Evolutionary conservation across 139 green algal species (phyloP), one percentile per base, ranked within the genome.

Genomic region (Chlamydomonas sphaeroides): DNA sequence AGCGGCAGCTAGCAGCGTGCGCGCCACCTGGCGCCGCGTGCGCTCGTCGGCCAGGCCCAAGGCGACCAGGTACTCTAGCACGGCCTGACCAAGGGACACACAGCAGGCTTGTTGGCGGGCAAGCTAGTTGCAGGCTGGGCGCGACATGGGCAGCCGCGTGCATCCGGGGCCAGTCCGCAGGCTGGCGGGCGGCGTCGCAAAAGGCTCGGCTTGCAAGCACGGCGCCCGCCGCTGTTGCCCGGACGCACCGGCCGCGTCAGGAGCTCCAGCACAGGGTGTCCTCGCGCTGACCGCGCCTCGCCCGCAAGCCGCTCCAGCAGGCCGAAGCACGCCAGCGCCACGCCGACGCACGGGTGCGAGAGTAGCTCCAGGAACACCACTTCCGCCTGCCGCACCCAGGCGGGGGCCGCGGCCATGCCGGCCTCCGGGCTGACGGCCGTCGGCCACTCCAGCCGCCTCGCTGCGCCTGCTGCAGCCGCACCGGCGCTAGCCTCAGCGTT

Each of bases 261-360:
- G 25, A 84, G 65, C 48, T 51, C 48, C 49, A 33, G 45, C 33
- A 84, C 45, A 14, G 65, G 65, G 21, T 75, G 77, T 23, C 36
- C 65, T 4, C 25, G 65, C 65, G 41, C 48, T 5, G 42, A 8
- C 23, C 67, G 33, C 25, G 63, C 85, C 42, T 86, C 65, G 10
- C 3, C 25, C 35, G 77, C 65, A 20, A 89, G 61, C 26, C 36
- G 14, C 75, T 89, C 79, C 51, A 89, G 28, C 79, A 87, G 73
- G 20, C 38, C n/a, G 39, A 82, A 85, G 45, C 65, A 74, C 14
- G 85, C 72, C 66, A 89, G 49, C 56, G 78, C 73, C 67, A 89
- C 79, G 5, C 30, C 23, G 1, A 59, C 36, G 2, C 63, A 61
- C 7, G 28, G 25, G 51, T 89, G 79, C 32, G 78, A 69, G 62